Base-by-base conservation (phyloP, 1,284 basidiomycete genomes). In the Cutaneotrichosporon daszewskae region DNA sequence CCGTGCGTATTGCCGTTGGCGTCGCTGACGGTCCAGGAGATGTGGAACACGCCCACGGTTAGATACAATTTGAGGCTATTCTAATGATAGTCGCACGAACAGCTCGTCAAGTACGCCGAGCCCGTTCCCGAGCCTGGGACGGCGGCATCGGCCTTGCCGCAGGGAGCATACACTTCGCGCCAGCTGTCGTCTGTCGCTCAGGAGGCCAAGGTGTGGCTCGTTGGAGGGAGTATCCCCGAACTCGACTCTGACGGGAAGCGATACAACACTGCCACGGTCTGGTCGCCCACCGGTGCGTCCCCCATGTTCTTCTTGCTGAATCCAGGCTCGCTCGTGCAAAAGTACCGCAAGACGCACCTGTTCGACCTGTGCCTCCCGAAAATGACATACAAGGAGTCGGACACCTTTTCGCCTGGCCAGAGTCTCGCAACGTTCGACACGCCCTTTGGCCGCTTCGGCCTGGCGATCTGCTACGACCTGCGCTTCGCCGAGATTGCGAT, bases 331-430 rank as follows among this genome's bases (percentile, higher is more conserved):
- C 39, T 92, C 24, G 79, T 94, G 27, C 82, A 84, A 1, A 78
- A 78, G 19, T 86, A 92, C 64, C 80, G 90, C 45, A 94, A 95
- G 66, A 77, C 94, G 1, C 90, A 95, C 60, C 74, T 95, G 5
- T 95, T 95, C 63, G 90, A 95, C 64, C 92, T 95, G 45, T 86
- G 94, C 63, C 89, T 92, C 37, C 87, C 87, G 14, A 84, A 88
- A 66, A 92, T 95, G 68, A 89, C 74, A 9, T 94, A 95, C 78
- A 89, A 89, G 74, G 89, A 84, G 47, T 53, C 69, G 54, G 43
- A 22, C 31, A 34, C 38, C 22, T 53, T 95, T 37, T 84, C 83
- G 0, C 83, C 80, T 7, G 91, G 90, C 13, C 77, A 72, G 17
- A 76, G 75, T 1, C 68, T 82, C 43, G 89, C 84, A 48, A 80